phyloP scores from a whole-genome alignment of 1,284 basidiomycete species.

The Cutaneotrichosporon sp. region DNA sequence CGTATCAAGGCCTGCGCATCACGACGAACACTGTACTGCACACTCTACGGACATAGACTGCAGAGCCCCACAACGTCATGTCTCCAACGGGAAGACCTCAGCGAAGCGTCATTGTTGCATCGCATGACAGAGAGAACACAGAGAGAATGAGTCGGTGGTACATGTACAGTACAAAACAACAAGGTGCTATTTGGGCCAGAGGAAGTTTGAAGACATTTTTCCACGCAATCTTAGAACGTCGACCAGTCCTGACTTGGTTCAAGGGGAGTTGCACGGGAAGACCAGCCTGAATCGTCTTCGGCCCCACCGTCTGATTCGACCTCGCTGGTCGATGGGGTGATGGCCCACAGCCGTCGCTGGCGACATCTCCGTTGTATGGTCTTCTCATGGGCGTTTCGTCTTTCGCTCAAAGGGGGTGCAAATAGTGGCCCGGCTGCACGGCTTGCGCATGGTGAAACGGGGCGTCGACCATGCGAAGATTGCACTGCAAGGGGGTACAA shows the following conservation, averaged over 20 bases:
- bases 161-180: background rate
- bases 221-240: conserved; percentile 12
- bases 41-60: too few relatives aligned
- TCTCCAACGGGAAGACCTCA: too few relatives aligned
- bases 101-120: too few relatives aligned
- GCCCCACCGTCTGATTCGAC: conserved; percentile 18
- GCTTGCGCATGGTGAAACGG: conserved; percentile 8
- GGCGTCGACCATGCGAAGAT: conserved; percentile 24
- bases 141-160: background rate
- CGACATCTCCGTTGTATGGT: conserved; percentile 27
- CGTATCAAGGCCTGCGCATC: too few relatives aligned
- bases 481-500: conserved; percentile 43
- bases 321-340: conserved; percentile 17
- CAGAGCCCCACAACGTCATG: too few relatives aligned
- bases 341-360: conserved; percentile 11
- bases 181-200: too few relatives aligned
- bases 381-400: conserved; percentile 26
- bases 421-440: conserved; percentile 36
- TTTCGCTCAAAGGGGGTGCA: conserved; percentile 27
- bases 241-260: conserved; percentile 18
- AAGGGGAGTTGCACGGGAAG: background rate
- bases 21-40: too few relatives aligned
- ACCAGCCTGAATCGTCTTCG: background rate
- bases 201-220: too few relatives aligned
- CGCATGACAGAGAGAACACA: too few relatives aligned